Percentiles rank a stretch among this genome's conserved stretches.
These are phyloP conservation scores for Bruguiera sexangula DNA, from an alignment of 345 rosid species.

Conservation along the genomic window DNA sequence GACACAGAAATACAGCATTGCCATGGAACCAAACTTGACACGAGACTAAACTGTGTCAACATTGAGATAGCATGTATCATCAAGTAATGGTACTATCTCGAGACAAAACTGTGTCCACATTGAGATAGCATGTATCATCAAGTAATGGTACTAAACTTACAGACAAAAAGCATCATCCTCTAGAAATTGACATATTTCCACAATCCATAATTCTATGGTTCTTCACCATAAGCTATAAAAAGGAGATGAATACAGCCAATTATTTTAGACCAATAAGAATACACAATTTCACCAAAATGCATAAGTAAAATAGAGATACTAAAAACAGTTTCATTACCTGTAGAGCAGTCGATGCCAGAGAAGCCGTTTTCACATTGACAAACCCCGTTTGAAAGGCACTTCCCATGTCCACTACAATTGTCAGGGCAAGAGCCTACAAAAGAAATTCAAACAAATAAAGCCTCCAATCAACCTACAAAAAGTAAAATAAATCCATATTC, in stretches of 20 bases:
- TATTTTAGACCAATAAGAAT: not conserved
- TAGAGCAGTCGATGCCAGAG: conserved; percentile 93
- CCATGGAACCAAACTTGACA: not conserved
- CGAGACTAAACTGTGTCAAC: no score
- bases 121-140: no score
- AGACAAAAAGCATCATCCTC: not conserved
- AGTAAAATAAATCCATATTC: not conserved
- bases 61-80: no score
- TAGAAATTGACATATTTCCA: no score
- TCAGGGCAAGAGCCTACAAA: conserved; percentile 79
- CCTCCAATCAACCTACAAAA: not conserved
- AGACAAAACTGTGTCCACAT: no score
- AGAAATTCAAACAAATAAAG: conserved; percentile 8
- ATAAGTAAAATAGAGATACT: not conserved
- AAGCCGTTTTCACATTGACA: conserved; percentile 74
- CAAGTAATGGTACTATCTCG: no score
- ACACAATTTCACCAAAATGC: not conserved
- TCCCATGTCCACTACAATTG: conserved; percentile 74
- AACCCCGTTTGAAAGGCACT: conserved; percentile 68
- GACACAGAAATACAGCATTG: not conserved
- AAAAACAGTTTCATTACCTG: conserved; percentile 46
- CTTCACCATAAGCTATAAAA: not conserved
- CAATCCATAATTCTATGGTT: not conserved
- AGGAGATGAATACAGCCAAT: not conserved
- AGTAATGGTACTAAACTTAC: not conserved